Base-by-base conservation (phyloP, 2,329 filamentous ascomycete species). In the Mycocentrospora acerina region DNA sequence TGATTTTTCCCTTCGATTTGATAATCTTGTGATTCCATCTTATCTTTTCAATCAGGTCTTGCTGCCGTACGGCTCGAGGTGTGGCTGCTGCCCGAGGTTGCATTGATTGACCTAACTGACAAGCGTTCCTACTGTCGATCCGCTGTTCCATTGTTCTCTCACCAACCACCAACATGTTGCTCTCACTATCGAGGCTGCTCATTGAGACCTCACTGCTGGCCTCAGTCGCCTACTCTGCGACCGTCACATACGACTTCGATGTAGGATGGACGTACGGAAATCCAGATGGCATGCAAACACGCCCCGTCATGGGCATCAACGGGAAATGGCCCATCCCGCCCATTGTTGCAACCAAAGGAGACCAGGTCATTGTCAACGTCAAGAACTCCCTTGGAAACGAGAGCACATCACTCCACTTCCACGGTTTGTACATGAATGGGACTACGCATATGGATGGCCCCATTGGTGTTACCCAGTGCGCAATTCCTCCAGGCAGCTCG, bases 351-450 rank as follows among this genome's bases (percentile, higher is more conserved):
- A 88, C 86, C 49, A 81, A 86, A 48, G 86, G 85, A 14, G 88
- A 93, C 53, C 80, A 77, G 1, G 64, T 93, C 7, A 64, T 88
- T 3, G 79, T 90, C 29, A 80, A 86, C 22, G 73, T 89, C 34
- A 70, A 80, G 50, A 91, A 91, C 53, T 73, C 77, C 15, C 79
- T 85, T 1, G 70, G 72, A 10, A 86, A 89, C 49, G 64, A 78
- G 50, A 78, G 76, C 10, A 85, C 83, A 7, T 79, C 76, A 25
- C 72, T 90, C 4, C 87, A 91, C 59, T 90, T 86, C 62, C 87
- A 91, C 51, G 87, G 87, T 12, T 75, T 91, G 46, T 88, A 81
- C 57, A 85, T 89, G 59, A 87, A 87, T 50, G 85, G 84, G 9
- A 86, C 85, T 0, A 87, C 81, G 42, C 75, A 76, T 40, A 87